These are phyloP conservation scores for Seminavis robusta DNA, from an alignment of 108 stramenopile species.

Conservation along the genomic window DNA sequence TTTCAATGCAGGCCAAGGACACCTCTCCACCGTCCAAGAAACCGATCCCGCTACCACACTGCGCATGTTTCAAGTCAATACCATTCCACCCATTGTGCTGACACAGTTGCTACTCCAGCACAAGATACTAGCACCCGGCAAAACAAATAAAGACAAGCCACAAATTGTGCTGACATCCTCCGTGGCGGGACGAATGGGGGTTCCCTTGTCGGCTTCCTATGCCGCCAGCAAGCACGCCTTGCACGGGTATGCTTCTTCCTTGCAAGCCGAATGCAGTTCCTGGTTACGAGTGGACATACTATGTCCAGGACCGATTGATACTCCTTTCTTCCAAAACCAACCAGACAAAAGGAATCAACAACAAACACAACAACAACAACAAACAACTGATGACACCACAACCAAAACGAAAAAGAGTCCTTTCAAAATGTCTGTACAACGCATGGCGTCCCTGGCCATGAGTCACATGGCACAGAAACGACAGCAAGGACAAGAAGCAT, in stretches of 20 bases:
- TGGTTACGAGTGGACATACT: constrained; percentile 48
- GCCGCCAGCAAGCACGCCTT: constrained; percentile 64
- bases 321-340: constrained; percentile 28
- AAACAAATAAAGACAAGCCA: constrained; percentile 2
- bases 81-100: constrained; percentile 36
- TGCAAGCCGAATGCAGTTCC: constrained; percentile 44
- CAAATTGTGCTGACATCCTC: constrained; percentile 55
- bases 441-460: constrained; percentile 47
- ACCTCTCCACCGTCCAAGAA: constrained; percentile 14
- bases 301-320: constrained; percentile 64
- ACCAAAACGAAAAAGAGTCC: constrained; percentile 5
- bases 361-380: constrained; percentile 1
- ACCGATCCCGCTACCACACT: constrained; percentile 11
- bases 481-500: constrained; percentile 21
- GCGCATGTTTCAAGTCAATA: constrained; percentile 34
- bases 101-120: constrained; percentile 19
- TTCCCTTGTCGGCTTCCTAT: constrained; percentile 66
- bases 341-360: constrained; percentile 1
- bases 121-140: constrained; percentile 4
- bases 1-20: constrained; percentile 56
- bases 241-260: constrained; percentile 56
- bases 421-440: constrained; percentile 54
- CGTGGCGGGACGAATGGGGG: constrained; percentile 46
- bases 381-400: constrained; percentile 1
- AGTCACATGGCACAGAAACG: constrained; percentile 11